These are phyloP conservation scores for Boletus coccyginus DNA, from an alignment of 768 basidiomycete genomes.

Conservation along the genomic window DNA sequence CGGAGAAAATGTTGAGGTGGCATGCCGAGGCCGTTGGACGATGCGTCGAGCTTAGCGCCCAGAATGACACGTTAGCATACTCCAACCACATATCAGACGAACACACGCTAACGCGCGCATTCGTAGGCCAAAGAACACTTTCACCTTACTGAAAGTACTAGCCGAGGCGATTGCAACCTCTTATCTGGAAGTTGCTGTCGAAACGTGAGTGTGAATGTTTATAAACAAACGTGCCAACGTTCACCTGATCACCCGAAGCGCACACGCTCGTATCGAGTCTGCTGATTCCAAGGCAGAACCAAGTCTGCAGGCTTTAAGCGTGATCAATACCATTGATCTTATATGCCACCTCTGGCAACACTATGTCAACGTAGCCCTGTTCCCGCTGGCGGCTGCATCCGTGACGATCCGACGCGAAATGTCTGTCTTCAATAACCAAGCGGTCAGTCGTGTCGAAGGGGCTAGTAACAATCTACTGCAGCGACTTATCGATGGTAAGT, in stretches of 20 bases:
- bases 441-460: constrained; percentile 80
- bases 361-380: constrained; percentile 86
- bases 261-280: constrained; percentile 65
- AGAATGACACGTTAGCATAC: constrained; percentile 76
- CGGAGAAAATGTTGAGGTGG: constrained; percentile 94
- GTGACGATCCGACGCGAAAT: constrained; percentile 91
- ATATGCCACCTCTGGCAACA: constrained; percentile 97
- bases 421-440: constrained; percentile 87
- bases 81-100: neutral
- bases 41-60: constrained; percentile 83
- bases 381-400: constrained; percentile 82
- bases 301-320: constrained; percentile 60
- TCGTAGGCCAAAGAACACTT: constrained; percentile 81
- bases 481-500: constrained; percentile 76
- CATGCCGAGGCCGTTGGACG: constrained; percentile 96
- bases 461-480: constrained; percentile 79
- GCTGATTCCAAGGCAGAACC: constrained; percentile 81
- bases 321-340: constrained; percentile 74
- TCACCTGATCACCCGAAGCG: constrained; percentile 42
- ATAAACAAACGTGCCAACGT: neutral
- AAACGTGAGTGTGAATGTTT: constrained; percentile 65
- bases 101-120: constrained; percentile 5
- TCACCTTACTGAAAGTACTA: constrained; percentile 77
- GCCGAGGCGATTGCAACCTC: constrained; percentile 79
- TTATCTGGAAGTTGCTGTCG: constrained; percentile 89